Percentiles rank a stretch among this genome's conserved stretches.
Conservation (phyloP, 352 stramenopile species). For the Pythium brachiatum region DNA sequence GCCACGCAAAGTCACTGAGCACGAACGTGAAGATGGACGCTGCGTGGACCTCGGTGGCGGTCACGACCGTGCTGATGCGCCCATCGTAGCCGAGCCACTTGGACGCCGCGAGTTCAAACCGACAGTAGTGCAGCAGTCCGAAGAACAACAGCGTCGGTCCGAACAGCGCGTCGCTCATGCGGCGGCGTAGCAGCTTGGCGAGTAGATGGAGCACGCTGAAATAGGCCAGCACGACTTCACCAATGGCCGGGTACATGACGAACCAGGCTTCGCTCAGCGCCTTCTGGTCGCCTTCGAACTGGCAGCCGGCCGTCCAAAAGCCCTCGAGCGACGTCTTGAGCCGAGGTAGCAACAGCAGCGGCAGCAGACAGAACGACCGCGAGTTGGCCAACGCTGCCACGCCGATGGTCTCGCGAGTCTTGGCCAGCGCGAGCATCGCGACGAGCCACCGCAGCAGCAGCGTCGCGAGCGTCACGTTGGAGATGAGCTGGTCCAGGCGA, state of each 20-base stretch:
- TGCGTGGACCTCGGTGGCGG: slow-evolving; percentile 25
- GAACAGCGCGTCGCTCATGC: slow-evolving; percentile 31
- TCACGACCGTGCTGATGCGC: slow-evolving; percentile 26
- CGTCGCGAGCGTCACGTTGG: slow-evolving; percentile 28
- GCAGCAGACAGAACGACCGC: slow-evolving; percentile 21
- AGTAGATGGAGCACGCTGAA: slow-evolving; percentile 36
- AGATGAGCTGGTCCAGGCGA: slow-evolving; percentile 28
- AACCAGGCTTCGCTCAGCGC: slow-evolving; percentile 35
- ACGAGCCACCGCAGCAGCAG: slow-evolving; percentile 35
- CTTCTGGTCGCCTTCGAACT: slow-evolving; percentile 35
- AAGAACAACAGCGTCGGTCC: slow-evolving; percentile 30
- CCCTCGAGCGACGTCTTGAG: slow-evolving; percentile 19
- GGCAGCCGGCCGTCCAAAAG: slow-evolving; percentile 29
- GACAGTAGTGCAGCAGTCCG: slow-evolving; percentile 29
- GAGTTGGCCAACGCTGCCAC: slow-evolving; percentile 20
- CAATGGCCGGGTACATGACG: slow-evolving; percentile 31
- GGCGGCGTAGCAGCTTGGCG: slow-evolving; percentile 27
- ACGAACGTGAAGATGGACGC: slow-evolving; percentile 25
- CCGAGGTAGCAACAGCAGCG: slow-evolving; percentile 19
- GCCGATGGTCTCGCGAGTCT: slow-evolving; percentile 10
- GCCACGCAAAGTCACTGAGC: slow-evolving; percentile 23
- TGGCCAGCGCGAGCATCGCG: slow-evolving; percentile 4
- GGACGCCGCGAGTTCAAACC: slow-evolving; percentile 22
- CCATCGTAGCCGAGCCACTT: slow-evolving; percentile 23
- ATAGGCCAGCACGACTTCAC: slow-evolving; percentile 25